Evolutionary conservation across 2,329 filamentous ascomycete genomes (phyloP), one percentile per base, ranked within the genome.

Genomic region (Zasmidium angulare): DNA sequence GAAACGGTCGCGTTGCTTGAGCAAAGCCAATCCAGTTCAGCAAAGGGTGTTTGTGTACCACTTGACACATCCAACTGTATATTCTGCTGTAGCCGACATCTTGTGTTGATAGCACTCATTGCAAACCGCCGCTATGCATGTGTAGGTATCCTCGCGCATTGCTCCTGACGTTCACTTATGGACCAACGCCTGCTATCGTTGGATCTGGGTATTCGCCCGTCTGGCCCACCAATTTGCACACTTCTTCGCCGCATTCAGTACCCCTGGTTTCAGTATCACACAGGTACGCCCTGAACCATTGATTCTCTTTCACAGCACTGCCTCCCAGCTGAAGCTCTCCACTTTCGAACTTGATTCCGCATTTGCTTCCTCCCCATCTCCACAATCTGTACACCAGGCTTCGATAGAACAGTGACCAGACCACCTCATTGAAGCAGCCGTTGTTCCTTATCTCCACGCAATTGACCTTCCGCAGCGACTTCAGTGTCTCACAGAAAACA

Each of bases 401-500:
- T 6, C 71, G 53, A 51, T 75, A 75, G 55, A 73, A 64, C n/a
- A 73, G 59, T 59, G 63, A 62, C 73, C 73, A 74, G 2, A 74
- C 68, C 26, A 63, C 64, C 20, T 68, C 66, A 46, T 70, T 69
- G 63, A 74, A 75, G 48, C 70, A 73, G 3, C 63, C 68, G 29
- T 67, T 40, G 50, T 75, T 74, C 55, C 66, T 54, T 50, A 75
- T 70, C 40, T 69, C 61, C 12, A 75, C 59, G 50, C 60, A 63
- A 21, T 62, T 48, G 2, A 75, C 69, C 9, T 69, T 68, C 4
- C 67, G 26, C 59, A 75, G 59, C 46, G 66, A 63, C 62, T 71
- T 71, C 23, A 74, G 55, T 22, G 71, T 74, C 66, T 75, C 73
- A 46, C 68, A 67, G 49, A 75, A 65, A 49, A 74, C 70, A 60